These are phyloP conservation scores for Dothistroma pini DNA, from an alignment of 2,329 filamentous ascomycete genomes.

Conservation along the genomic window DNA sequence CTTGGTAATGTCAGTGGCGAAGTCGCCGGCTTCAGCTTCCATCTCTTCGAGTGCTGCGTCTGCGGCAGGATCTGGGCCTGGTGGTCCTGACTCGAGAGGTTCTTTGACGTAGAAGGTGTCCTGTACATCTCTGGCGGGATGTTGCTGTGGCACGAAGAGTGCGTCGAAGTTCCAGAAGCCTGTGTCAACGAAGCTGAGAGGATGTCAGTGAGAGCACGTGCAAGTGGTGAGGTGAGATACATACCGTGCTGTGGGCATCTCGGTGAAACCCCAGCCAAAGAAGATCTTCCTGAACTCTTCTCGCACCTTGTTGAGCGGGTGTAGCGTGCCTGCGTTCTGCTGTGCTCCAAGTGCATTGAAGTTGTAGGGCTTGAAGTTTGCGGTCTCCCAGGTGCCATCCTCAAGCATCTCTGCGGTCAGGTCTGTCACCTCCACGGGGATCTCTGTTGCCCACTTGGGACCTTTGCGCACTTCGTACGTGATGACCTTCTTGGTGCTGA, in stretches of 20 bases:
- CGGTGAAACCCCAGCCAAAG: constrained; percentile 98
- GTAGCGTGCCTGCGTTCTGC: constrained; percentile 49
- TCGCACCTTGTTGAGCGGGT: constrained; percentile 82
- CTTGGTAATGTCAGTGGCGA: constrained; percentile 46
- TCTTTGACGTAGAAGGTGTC: constrained; percentile 99
- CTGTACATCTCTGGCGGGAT: constrained; percentile 93
- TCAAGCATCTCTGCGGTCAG: constrained; percentile 89
- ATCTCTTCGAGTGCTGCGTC: constrained; percentile 48
- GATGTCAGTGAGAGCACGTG: constrained; percentile 45
- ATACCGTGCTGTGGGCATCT: constrained; percentile 87
- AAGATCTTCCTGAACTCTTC: constrained; percentile 97
- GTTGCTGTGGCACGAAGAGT: constrained; percentile 95
- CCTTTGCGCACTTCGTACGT: constrained; percentile 82
- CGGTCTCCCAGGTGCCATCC: constrained; percentile 86
- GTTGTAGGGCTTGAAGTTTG: constrained; percentile 80
- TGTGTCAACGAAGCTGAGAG: constrained; percentile 75
- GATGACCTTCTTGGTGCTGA: constrained; percentile 78
- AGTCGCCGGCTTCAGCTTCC: constrained; percentile 51
- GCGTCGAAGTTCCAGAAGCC: constrained; percentile 99
- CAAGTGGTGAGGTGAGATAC: constrained; percentile 12
- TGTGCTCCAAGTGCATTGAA: constrained; percentile 66
- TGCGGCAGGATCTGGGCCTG: constrained; percentile 53
- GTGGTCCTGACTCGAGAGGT: constrained; percentile 68
- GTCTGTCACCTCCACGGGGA: constrained; percentile 91
- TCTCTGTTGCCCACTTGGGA: constrained; percentile 80